Base-by-base conservation (phyloP, 1,139 yeast genomes). In the Scheffersomyces segobiensis region DNA sequence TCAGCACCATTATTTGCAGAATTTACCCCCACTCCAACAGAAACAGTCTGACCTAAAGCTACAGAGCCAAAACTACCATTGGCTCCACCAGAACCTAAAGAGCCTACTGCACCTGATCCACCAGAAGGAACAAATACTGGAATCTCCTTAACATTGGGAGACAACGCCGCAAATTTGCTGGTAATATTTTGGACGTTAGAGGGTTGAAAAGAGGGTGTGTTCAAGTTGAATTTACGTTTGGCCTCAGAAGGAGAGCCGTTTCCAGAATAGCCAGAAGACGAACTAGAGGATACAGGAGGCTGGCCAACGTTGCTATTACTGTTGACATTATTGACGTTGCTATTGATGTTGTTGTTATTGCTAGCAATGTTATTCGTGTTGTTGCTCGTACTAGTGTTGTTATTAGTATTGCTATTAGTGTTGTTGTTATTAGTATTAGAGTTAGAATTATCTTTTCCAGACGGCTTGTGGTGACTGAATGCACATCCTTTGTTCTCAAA, bases 401-500 rank as follows among this genome's bases (percentile, higher is more conserved):
- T 42, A 17, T 54, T 42, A 22, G 57, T 20, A 19, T 24, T 32
- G 3, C 46, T n/a, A 7, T 21, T 32, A 8, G 19, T 55, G 14
- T 55, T 50, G 49, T 32, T 47, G 18, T 49, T 50, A 21, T 61
- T n/a, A 14, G 53, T 47, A 19, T 50, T 57, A 50, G 52, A 26
- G 57, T 52, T 60, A 53, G 6, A 57, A 50, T 12, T 21, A 20
- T 4, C 48, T 26, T 58, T 24, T 42, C 51, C 67, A 69, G 60
- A 65, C 66, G 67, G 74, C 49, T 57, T 60, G 53, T 84, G 86
- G 67, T 92, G 97, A 57, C 86, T 87, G 71, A 91, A 92, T 2
- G 89, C 90, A 71, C 97, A 92, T 20, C 97, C 97, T 68, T 91
- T 92, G 65, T 90, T 90, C 65, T 91, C 95, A 75, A 85, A 92